phyloP scores from a whole-genome alignment of 2,329 filamentous ascomycete species.

The Pestalotiopsis fici region DNA sequence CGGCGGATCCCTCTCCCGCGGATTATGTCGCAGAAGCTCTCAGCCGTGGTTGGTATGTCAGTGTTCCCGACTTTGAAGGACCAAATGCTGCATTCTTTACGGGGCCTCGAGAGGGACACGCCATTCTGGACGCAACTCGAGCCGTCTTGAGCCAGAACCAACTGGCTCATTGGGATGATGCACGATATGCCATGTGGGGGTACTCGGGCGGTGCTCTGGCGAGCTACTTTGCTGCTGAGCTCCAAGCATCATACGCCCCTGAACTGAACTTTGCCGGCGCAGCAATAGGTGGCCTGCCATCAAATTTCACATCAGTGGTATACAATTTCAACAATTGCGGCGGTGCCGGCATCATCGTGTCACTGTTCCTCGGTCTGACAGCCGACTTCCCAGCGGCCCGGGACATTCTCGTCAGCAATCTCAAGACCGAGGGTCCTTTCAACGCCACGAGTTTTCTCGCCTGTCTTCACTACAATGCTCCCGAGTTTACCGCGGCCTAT shows the following conservation, averaged over 20 bases:
- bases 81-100: conserved; percentile 41
- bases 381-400: conserved; percentile 10
- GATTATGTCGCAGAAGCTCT: conserved; percentile 33
- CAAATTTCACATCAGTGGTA: neutral
- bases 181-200: conserved; percentile 48
- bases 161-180: neutral
- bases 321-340: neutral
- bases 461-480: conserved; percentile 24
- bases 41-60: conserved; percentile 43
- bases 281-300: neutral
- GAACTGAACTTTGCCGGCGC: conserved; percentile 1
- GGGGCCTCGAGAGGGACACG: conserved; percentile 29
- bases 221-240: conserved; percentile 3
- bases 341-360: neutral
- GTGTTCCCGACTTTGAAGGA: conserved; percentile 45
- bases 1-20: conserved; percentile 14
- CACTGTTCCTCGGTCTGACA: neutral
- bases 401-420: conserved; percentile 22
- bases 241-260: conserved; percentile 4
- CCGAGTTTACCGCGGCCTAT: conserved; percentile 26
- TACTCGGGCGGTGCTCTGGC: conserved; percentile 51
- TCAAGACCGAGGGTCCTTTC: conserved; percentile 29
- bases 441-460: conserved; percentile 35
- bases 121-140: neutral
- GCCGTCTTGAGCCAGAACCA: neutral